Evolutionary conservation across 1,139 yeast species (phyloP).

Genomic region (Geotrichum reessii): DNA sequence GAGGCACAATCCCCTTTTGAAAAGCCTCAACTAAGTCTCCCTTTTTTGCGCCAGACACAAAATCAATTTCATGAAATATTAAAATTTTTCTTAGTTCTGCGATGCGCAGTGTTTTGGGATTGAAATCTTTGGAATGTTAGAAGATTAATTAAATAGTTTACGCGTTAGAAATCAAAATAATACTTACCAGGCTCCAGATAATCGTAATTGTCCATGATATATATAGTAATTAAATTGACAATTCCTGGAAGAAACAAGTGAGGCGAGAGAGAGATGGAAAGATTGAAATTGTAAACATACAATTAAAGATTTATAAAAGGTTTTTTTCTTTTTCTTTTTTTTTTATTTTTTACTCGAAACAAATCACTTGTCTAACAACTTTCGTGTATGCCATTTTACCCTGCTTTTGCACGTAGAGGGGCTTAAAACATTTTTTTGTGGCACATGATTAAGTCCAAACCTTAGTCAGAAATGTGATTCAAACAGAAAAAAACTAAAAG

Average conservation of each 20-base stretch:
- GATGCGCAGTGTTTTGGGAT: conserved; percentile 55
- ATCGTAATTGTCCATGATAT: conserved; percentile 12
- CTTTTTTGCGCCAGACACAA: conserved; percentile 60
- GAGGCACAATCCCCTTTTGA: conserved; percentile 43
- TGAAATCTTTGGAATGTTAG: conserved; percentile 44
- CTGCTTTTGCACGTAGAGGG: background rate
- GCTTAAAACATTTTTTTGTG: no score
- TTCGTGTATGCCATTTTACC: background rate
- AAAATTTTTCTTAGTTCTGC: conserved; percentile 61
- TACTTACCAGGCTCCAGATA: conserved; percentile 10
- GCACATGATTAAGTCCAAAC: no score
- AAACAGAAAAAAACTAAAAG: no score
- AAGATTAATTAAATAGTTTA: background rate
- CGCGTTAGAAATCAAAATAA: background rate
- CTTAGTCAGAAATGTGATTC: no score
- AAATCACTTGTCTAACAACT: background rate
- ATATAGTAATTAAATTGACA: background rate
- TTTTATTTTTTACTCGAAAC: no score
- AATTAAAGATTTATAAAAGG: background rate
- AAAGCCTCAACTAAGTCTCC: conserved; percentile 52
- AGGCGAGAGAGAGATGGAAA: background rate
- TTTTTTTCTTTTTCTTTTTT: no score
- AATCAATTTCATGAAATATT: conserved; percentile 50
- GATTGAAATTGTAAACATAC: background rate
- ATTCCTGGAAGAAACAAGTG: background rate